A percentile compares a stretch with the other conserved stretches of the same genome.
Evolutionary conservation across 2,329 filamentous ascomycete genomes (phyloP).

Genomic region (Juglanconis juglandina): DNA sequence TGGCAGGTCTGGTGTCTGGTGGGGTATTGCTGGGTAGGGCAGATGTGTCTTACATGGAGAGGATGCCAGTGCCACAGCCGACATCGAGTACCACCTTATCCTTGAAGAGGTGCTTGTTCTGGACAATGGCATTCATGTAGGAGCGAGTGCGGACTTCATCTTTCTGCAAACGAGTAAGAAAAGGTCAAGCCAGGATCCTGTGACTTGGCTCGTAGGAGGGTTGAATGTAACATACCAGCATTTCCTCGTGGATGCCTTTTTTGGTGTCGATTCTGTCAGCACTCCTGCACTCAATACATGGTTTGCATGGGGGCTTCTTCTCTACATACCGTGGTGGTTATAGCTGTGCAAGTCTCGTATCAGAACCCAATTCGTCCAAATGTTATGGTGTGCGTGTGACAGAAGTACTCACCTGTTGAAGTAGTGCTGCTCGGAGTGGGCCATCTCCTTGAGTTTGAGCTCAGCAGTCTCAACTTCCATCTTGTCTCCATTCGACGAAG

Average conservation of each 20-base stretch:
- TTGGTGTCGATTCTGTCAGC: slow-evolving; percentile 12
- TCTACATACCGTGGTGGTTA: slow-evolving; percentile 82
- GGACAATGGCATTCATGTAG: slow-evolving; percentile 95
- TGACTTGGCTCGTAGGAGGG: background rate
- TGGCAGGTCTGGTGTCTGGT: too few species aligned
- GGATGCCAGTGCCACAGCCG: slow-evolving; percentile 93
- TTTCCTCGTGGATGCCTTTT: slow-evolving; percentile 91
- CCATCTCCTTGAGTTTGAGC: slow-evolving; percentile 67
- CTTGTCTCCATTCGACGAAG: slow-evolving; percentile 37
- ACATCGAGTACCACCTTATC: slow-evolving; percentile 86
- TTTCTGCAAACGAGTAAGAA: slow-evolving; percentile 58
- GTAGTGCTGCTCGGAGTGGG: slow-evolving; percentile 97
- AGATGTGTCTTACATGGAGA: slow-evolving; percentile 76
- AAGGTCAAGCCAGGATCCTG: slow-evolving; percentile 23
- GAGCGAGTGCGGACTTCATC: slow-evolving; percentile 95
- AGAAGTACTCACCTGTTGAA: slow-evolving; percentile 77
- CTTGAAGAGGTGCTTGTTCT: slow-evolving; percentile 92
- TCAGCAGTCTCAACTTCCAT: slow-evolving; percentile 61
- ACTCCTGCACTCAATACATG: background rate
- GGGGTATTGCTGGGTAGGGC: background rate
- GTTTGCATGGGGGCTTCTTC: slow-evolving; percentile 27
- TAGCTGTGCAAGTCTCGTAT: slow-evolving; percentile 57
- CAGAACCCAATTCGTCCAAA: background rate
- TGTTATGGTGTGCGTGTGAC: background rate
- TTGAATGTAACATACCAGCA: slow-evolving; percentile 69